Percentiles rank a stretch among this genome's conserved stretches.
phyloP scores from a whole-genome alignment of 148 eudicot species.

The Rhododendron vialii region DNA sequence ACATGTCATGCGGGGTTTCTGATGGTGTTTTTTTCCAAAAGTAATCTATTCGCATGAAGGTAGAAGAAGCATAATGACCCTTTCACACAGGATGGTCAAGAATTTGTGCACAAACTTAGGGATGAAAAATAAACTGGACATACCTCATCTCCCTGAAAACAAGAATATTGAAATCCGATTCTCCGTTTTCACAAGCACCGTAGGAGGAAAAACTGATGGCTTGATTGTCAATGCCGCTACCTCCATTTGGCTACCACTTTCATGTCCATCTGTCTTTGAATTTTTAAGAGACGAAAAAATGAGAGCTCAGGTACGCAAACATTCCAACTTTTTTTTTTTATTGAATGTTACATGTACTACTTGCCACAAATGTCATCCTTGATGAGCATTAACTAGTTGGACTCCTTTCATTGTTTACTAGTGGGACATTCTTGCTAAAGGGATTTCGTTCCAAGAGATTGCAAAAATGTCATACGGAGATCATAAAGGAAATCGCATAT shows the following conservation, averaged over 20 bases:
- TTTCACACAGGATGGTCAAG: slow-evolving; percentile 45
- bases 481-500: slow-evolving; percentile 34
- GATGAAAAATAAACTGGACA: slow-evolving; percentile 12
- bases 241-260: slow-evolving; percentile 50
- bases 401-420: slow-evolving; percentile 12
- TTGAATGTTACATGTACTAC: neutral
- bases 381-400: neutral
- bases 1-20: neutral
- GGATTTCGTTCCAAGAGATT: slow-evolving; percentile 27
- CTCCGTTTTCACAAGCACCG: slow-evolving; percentile 18
- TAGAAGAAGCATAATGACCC: slow-evolving; percentile 31
- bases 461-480: slow-evolving; percentile 32
- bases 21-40: neutral
- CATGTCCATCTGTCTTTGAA: slow-evolving; percentile 27
- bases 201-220: slow-evolving; percentile 26
- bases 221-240: slow-evolving; percentile 32
- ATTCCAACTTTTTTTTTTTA: neutral
- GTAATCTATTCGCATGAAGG: slow-evolving; percentile 29
- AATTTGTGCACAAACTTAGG: slow-evolving; percentile 31
- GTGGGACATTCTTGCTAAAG: slow-evolving; percentile 50
- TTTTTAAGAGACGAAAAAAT: slow-evolving; percentile 35
- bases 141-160: slow-evolving; percentile 22
- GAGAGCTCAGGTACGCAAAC: slow-evolving; percentile 35
- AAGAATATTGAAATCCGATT: slow-evolving; percentile 23
- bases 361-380: neutral